A percentile compares a stretch with the other conserved stretches of the same genome.
Conservation (phyloP, 345 rosid genomes). For the Eucalyptus polybractea region DNA sequence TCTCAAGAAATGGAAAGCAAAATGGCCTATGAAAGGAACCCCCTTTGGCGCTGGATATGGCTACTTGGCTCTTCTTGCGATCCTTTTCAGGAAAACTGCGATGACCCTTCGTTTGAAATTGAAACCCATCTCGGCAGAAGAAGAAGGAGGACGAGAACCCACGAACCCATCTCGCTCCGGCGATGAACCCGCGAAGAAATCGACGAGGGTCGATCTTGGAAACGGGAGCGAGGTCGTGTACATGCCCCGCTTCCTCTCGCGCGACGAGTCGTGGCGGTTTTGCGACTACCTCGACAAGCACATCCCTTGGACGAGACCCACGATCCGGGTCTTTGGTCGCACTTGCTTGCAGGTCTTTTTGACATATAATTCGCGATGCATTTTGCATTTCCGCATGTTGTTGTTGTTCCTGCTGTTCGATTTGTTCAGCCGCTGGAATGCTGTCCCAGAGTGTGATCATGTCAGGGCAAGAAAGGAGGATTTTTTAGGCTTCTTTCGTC, state of each 20-base stretch:
- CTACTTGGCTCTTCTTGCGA: not conserved
- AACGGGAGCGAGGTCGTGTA: slow-evolving; percentile 2
- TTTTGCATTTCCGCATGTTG: not conserved
- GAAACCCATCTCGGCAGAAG: not conserved
- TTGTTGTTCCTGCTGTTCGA: not conserved
- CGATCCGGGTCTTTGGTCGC: slow-evolving; percentile 29
- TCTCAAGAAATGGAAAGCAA: not conserved
- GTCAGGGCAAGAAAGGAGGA: not conserved
- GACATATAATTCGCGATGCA: not conserved
- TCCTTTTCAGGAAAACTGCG: not conserved
- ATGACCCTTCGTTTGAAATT: not conserved
- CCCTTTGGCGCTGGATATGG: not conserved
- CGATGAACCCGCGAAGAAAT: not conserved
- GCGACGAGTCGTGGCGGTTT: slow-evolving; percentile 7
- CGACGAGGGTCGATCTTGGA: not conserved
- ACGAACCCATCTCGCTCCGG: not conserved
- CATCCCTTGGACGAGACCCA: slow-evolving; percentile 36
- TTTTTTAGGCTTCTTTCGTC: not conserved
- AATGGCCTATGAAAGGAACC: not conserved
- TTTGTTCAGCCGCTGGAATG: not conserved
- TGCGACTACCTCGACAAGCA: slow-evolving; percentile 20
- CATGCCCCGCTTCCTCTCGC: not conserved
- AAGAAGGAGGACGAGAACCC: not conserved
- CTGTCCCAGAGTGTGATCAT: not conserved
- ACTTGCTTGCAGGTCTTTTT: slow-evolving; percentile 16